phyloP scores from a whole-genome alignment of 2,329 filamentous ascomycete genomes.

The Colletotrichum cuscutae region DNA sequence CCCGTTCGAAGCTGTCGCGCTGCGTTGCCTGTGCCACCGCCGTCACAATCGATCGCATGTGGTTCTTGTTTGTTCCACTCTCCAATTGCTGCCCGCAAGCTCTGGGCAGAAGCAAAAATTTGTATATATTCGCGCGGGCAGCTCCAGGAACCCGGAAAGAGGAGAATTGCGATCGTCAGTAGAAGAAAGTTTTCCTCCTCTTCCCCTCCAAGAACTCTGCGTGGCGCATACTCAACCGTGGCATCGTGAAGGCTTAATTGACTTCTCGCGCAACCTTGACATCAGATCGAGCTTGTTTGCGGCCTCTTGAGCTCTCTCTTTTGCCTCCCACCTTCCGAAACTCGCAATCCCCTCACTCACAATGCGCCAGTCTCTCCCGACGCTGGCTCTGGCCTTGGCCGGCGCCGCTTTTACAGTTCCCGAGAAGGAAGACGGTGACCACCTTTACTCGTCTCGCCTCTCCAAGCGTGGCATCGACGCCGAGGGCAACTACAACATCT shows the following conservation, averaged over 20 bases:
- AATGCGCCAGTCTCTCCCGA: conserved; percentile 25
- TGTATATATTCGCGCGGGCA: conserved; percentile 13
- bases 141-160: not conserved
- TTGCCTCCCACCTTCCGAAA: not conserved
- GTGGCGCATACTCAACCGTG: conserved; percentile 2
- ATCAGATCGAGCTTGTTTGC: not conserved
- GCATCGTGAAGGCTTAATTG: conserved; percentile 25
- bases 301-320: not conserved
- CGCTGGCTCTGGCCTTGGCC: conserved; percentile 38
- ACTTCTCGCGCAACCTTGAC: not conserved
- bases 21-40: not conserved
- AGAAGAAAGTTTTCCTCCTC: not conserved
- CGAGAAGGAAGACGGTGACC: conserved; percentile 51
- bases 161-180: not conserved
- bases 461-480: conserved; percentile 60
- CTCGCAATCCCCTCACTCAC: not conserved
- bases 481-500: conserved; percentile 64
- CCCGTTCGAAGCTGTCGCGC: not conserved
- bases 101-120: not conserved
- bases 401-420: conserved; percentile 44
- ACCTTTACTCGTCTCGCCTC: conserved; percentile 59
- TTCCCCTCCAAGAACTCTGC: not conserved
- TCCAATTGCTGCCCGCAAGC: not conserved
- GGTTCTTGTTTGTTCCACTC: not conserved
- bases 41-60: not conserved